phyloP scores from a whole-genome alignment of 306 rosid genomes.

The Cicer chorassanicum region DNA sequence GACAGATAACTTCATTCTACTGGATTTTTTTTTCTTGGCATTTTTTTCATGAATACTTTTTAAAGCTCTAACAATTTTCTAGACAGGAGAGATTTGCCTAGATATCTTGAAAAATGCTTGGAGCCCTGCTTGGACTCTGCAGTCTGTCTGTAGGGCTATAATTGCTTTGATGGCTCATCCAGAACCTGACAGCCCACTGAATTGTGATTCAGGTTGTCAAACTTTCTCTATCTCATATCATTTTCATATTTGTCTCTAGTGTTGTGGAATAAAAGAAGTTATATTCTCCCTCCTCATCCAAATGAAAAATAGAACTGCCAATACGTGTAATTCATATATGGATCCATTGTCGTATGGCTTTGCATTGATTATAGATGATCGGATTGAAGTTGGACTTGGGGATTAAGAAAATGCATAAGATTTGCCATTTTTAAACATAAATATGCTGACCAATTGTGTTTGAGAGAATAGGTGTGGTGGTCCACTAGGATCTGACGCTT shows the following conservation, averaged over 20 bases:
- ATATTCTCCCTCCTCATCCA: background rate
- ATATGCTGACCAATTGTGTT: slow-evolving; percentile 8
- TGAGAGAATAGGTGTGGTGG: slow-evolving; percentile 22
- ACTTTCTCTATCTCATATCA: slow-evolving; percentile 25
- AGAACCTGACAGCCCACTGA: slow-evolving; percentile 94
- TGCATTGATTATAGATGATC: slow-evolving; percentile 15
- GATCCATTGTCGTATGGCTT: background rate
- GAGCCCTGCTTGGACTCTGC: slow-evolving; percentile 99
- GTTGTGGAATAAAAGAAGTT: slow-evolving; percentile 1
- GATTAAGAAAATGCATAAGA: slow-evolving; percentile 23
- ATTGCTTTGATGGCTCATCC: slow-evolving; percentile 99
- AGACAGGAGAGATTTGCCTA: slow-evolving; percentile 98
- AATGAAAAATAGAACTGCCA: slow-evolving; percentile 26
- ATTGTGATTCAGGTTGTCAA: slow-evolving; percentile 87
- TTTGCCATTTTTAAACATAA: slow-evolving; percentile 1
- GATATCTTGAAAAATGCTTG: slow-evolving; percentile 98
- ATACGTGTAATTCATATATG: slow-evolving; percentile 23
- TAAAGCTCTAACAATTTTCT: slow-evolving; percentile 40
- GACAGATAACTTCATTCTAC: background rate
- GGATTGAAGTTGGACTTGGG: slow-evolving; percentile 18
- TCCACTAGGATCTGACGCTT: slow-evolving; percentile 7
- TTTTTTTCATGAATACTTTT: background rate
- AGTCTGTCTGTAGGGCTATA: slow-evolving; percentile 97
- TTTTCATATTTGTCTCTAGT: slow-evolving; percentile 14
- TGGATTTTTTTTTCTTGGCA: slow-evolving; percentile 33